Evolutionary conservation across 345 rosid species (phyloP).

Genomic region (Dipteronia dyeriana): DNA sequence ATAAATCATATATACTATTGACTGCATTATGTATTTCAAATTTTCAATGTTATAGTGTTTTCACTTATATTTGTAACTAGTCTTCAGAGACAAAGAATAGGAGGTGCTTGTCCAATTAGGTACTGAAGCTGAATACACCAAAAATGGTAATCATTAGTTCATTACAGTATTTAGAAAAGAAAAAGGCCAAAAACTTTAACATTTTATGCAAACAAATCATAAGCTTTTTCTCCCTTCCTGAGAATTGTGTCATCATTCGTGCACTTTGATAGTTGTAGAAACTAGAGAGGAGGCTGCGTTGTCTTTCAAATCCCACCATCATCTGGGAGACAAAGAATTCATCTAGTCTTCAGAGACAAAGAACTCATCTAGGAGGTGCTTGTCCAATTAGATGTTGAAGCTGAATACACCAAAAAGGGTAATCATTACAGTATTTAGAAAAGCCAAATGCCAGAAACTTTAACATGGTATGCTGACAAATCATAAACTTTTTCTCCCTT

Average conservation of each 20-base stretch:
- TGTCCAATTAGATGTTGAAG: no score
- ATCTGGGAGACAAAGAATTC: no score
- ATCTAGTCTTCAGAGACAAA: no score
- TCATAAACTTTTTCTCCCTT: not conserved
- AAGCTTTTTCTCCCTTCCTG: no score
- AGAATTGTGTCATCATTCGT: no score
- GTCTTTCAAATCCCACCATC: no score
- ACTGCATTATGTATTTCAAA: not conserved
- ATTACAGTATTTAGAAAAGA: not conserved
- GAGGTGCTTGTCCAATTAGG: slow-evolving; percentile 3
- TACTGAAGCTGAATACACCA: not conserved
- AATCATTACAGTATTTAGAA: not conserved
- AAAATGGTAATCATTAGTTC: not conserved
- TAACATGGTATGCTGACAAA: not conserved
- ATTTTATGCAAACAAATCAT: not conserved
- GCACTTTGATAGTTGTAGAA: no score
- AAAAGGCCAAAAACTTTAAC: not conserved
- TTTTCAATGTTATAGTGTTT: not conserved
- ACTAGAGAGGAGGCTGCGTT: no score
- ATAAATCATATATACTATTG: not conserved
- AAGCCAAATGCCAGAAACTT: not conserved
- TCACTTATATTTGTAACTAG: not conserved
- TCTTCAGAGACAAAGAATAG: slow-evolving; percentile 2
- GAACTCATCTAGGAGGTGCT: no score
- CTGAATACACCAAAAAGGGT: no score